Evolutionary conservation across 2,329 filamentous ascomycete genomes (phyloP).

Genomic region (Claviceps digitariae): DNA sequence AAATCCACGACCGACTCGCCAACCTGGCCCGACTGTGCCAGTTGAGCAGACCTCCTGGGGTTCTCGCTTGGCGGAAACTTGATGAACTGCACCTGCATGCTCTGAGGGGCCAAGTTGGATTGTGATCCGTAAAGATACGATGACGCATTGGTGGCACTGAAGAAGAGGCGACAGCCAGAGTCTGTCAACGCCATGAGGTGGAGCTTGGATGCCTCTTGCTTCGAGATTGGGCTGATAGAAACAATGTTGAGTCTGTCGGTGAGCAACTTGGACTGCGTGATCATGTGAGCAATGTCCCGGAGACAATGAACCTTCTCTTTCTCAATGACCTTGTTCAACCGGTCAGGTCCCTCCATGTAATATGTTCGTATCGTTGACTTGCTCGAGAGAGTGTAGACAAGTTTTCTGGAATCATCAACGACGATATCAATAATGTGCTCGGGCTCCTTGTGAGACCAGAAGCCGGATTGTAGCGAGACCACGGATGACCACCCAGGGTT

Average conservation of each 20-base stretch:
- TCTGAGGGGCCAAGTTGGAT: conserved; percentile 59
- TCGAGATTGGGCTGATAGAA: conserved; percentile 72
- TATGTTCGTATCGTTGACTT: conserved; percentile 84
- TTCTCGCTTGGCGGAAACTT: conserved; percentile 62
- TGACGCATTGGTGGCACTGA: conserved; percentile 74
- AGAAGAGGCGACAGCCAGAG: conserved; percentile 80
- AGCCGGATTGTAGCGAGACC: conserved; percentile 34
- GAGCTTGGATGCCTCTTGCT: conserved; percentile 64
- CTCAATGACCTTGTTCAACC: conserved; percentile 50
- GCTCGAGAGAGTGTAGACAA: conserved; percentile 84
- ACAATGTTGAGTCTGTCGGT: conserved; percentile 59
- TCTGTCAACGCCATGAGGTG: conserved; percentile 84
- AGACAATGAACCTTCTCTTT: conserved; percentile 49
- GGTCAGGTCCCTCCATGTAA: conserved; percentile 58
- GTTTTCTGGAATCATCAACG: conserved; percentile 74
- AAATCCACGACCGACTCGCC: conserved; percentile 31
- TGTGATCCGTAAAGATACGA: conserved; percentile 49
- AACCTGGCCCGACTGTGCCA: conserved; percentile 8
- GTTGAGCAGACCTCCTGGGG: conserved; percentile 17
- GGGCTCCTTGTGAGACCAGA: conserved; percentile 36
- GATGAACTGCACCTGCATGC: conserved; percentile 96
- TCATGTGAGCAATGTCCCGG: conserved; percentile 74
- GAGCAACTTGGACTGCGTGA: conserved; percentile 58
- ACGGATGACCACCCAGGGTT: conserved; percentile 57
- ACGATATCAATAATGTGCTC: conserved; percentile 68